These are phyloP conservation scores for Pythium monospermum DNA, from an alignment of 352 stramenopile genomes.

Conservation along the genomic window DNA sequence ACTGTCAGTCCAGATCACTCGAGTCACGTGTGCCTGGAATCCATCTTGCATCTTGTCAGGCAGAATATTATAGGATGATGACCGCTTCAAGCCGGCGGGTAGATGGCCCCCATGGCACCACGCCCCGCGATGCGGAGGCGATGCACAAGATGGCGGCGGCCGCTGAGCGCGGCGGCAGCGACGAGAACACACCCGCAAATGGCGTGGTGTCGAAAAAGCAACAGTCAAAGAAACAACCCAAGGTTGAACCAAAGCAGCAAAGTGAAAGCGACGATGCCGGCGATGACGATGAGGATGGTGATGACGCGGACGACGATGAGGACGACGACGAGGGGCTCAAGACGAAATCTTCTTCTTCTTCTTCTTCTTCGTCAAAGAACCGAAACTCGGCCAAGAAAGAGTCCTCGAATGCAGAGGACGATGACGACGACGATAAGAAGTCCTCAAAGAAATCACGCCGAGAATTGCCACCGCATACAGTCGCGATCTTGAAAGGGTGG, in stretches of 20 bases:
- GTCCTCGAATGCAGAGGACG: slow-evolving; percentile 13
- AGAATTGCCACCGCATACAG: slow-evolving; percentile 77
- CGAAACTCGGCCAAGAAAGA: slow-evolving; percentile 11
- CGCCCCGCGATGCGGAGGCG: slow-evolving; percentile 4
- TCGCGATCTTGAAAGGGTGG: slow-evolving; percentile 84
- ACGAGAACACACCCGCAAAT: slow-evolving; percentile 22
- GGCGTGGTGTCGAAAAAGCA: slow-evolving; percentile 7
- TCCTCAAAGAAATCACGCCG: slow-evolving; percentile 71
- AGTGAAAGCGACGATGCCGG: slow-evolving; percentile 14
- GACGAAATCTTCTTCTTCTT: no score
- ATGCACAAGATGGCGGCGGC: slow-evolving; percentile 18
- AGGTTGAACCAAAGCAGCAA: background rate
- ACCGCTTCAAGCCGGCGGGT: slow-evolving; percentile 6
- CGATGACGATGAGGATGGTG: slow-evolving; percentile 12
- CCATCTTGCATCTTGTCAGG: no score
- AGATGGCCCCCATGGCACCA: slow-evolving; percentile 4
- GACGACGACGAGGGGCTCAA: slow-evolving; percentile 16
- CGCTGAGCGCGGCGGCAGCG: background rate
- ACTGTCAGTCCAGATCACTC: no score
- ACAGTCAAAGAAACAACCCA: background rate
- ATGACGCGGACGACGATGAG: slow-evolving; percentile 28
- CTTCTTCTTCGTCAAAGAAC: slow-evolving; percentile 11
- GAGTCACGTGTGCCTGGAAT: no score
- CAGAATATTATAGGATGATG: slow-evolving; percentile 11
- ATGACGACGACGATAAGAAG: slow-evolving; percentile 39